Conservation (phyloP, 345 rosid species). For the Melastoma malabathricum region DNA sequence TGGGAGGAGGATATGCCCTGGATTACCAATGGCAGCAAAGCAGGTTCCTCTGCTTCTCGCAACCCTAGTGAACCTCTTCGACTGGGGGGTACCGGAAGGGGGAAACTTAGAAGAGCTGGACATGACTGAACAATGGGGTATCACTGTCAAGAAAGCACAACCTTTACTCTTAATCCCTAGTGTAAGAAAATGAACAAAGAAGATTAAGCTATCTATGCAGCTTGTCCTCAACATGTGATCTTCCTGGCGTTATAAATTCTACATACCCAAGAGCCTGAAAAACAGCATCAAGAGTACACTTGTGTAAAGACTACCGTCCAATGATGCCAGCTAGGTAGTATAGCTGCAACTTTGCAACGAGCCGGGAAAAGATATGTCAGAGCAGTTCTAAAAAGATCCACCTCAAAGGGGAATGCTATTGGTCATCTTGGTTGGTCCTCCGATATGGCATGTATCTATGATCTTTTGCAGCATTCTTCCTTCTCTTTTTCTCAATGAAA, state of each 20-base stretch:
- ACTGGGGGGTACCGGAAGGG: constrained; percentile 15
- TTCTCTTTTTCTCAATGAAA: constrained; percentile 66
- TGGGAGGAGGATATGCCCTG: constrained; percentile 20
- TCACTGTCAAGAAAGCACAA: constrained; percentile 9
- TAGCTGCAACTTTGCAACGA: too few species aligned
- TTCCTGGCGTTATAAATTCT: too few species aligned
- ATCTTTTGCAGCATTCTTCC: constrained; percentile 88
- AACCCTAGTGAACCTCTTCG: constrained; percentile 13
- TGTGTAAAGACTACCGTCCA: too few species aligned
- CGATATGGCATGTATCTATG: constrained; percentile 80
- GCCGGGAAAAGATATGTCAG: background rate
- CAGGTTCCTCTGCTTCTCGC: constrained; percentile 14
- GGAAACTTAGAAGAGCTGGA: constrained; percentile 5
- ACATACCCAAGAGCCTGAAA: too few species aligned
- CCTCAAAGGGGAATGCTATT: constrained; percentile 12
- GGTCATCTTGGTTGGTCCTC: constrained; percentile 20
- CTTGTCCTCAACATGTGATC: too few species aligned
- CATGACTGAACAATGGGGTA: constrained; percentile 12
- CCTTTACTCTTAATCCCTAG: constrained; percentile 12
- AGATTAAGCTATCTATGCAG: too few species aligned
- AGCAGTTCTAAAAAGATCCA: background rate
- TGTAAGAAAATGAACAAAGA: constrained; percentile 3
- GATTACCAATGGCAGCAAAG: constrained; percentile 11
- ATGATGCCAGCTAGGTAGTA: too few species aligned
- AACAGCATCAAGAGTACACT: too few species aligned